Evolutionary conservation across 257 asterid species (phyloP).

Genomic region (Coffea canephora): DNA sequence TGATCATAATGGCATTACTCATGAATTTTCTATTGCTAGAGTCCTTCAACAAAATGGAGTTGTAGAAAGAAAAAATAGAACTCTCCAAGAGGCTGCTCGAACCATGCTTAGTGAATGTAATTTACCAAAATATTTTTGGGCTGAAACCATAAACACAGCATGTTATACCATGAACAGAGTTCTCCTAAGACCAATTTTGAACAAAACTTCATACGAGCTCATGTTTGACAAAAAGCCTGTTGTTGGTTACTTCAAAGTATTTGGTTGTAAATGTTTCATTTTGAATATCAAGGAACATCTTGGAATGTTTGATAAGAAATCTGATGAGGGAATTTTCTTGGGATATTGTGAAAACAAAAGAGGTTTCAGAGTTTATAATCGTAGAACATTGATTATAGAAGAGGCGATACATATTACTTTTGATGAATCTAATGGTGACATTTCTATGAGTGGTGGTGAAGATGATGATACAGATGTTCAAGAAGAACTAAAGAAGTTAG

Average conservation of each 20-base stretch:
- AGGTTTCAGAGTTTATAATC: background rate
- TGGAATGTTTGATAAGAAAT: background rate
- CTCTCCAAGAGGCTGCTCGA: background rate
- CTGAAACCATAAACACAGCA: background rate
- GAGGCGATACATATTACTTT: no score
- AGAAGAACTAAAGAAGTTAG: no score
- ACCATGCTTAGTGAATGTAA: constrained; percentile 6
- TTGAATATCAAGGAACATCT: background rate
- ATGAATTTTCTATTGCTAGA: no score
- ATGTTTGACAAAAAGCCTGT: background rate
- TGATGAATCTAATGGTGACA: no score
- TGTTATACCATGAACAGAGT: background rate
- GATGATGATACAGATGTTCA: background rate
- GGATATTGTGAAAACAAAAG: background rate
- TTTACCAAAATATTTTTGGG: constrained; percentile 11
- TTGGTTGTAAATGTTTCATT: constrained; percentile 9
- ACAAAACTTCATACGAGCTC: background rate
- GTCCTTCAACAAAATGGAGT: background rate
- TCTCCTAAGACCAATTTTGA: background rate
- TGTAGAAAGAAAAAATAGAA: constrained; percentile 1
- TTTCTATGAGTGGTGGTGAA: background rate
- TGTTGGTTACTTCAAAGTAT: background rate
- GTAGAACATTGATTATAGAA: background rate
- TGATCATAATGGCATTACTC: no score
- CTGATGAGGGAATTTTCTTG: background rate